Evolutionary conservation across 805 yeast species (phyloP).

Genomic region (Pichia phayaonensis): DNA sequence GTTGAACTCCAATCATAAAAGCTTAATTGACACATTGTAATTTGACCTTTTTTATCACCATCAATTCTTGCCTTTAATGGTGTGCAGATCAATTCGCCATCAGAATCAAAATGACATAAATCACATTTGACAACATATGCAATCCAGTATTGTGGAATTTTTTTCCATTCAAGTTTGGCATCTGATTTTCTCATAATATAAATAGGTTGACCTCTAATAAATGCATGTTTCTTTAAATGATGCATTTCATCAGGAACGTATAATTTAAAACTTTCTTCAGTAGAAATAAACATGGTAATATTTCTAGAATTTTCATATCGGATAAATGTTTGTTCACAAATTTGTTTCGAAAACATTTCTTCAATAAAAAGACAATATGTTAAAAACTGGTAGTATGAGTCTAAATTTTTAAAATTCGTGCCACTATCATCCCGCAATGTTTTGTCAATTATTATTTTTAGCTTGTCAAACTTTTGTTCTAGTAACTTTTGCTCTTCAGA

Average conservation of each 20-base stretch:
- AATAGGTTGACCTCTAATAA: slow-evolving; percentile 48
- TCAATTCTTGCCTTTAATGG: slow-evolving; percentile 4
- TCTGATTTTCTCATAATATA: slow-evolving; percentile 39
- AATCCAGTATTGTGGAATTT: slow-evolving; percentile 44
- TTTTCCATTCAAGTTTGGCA: slow-evolving; percentile 24
- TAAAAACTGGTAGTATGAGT: slow-evolving; percentile 49
- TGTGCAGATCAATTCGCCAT: slow-evolving; percentile 3
- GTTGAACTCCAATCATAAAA: slow-evolving; percentile 52
- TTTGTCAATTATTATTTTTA: slow-evolving; percentile 14
- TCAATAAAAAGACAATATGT: slow-evolving; percentile 56
- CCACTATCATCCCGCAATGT: slow-evolving; percentile 15
- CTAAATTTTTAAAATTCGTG: slow-evolving; percentile 36
- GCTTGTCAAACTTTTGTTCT: slow-evolving; percentile 4
- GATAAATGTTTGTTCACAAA: slow-evolving; percentile 40
- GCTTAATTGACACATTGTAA: slow-evolving; percentile 36
- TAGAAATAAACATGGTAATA: slow-evolving; percentile 34
- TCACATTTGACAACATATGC: slow-evolving; percentile 34
- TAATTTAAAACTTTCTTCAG: slow-evolving; percentile 39
- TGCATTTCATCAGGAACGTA: slow-evolving; percentile 45
- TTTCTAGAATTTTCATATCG: slow-evolving; percentile 16
- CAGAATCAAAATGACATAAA: slow-evolving; percentile 20
- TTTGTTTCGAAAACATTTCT: slow-evolving; percentile 42
- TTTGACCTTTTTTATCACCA: slow-evolving; percentile 1
- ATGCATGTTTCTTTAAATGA: slow-evolving; percentile 50
- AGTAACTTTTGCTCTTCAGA: neutral